Evolutionary conservation across 2,329 filamentous ascomycete genomes (phyloP), one percentile per base, ranked within the genome.

Genomic region (Scedosporium aurantiacum): DNA sequence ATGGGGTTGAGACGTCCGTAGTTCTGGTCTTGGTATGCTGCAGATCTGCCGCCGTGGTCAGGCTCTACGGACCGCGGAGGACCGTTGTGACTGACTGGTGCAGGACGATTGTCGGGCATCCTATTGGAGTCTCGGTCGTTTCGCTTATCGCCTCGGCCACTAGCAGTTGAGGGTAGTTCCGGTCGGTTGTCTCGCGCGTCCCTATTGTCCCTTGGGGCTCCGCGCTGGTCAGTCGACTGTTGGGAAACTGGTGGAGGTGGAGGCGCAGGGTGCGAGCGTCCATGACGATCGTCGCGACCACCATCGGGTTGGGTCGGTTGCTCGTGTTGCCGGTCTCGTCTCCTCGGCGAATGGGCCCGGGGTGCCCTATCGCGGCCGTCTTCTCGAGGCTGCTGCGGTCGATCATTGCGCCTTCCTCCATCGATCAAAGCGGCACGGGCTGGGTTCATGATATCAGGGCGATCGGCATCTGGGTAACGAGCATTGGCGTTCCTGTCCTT

Each of bases 1-100:
- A 80, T 77, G 1, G 79, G 73, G 64, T 83, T 86, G 57, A 87
- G 74, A 2, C 84, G 81, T 28, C 84, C 84, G 66, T 86, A 86
- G 61, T 82, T 84, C 16, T 82, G 80, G 68, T 87, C 84, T 65
- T 84, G 79, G 63, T 82, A 79, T 61, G 74, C 75, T 21, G 78
- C 66, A 23, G 50, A 14, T 64, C 79, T 60, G 4, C 45, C 74
- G 43, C 76, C 75, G 65, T 82, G 78, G 55, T 84, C 81, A 2
- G 73, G 66, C 32, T 85, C 82, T 14, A 47, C 16, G 1, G 69
- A 45, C 75, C 75, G 4, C 70, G 70, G 8, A 66, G 62, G 28
- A 67, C 63, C 43, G 37, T 43, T 52, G 41, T 60, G 58, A 14
- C 27, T n/a, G 18, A 7, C 2, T 3, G 58, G 28, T 7, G 47